These are phyloP conservation scores for Saccharomycopsis hybrid DNA, from an alignment of 1,139 yeast genomes.

Conservation along the genomic window DNA sequence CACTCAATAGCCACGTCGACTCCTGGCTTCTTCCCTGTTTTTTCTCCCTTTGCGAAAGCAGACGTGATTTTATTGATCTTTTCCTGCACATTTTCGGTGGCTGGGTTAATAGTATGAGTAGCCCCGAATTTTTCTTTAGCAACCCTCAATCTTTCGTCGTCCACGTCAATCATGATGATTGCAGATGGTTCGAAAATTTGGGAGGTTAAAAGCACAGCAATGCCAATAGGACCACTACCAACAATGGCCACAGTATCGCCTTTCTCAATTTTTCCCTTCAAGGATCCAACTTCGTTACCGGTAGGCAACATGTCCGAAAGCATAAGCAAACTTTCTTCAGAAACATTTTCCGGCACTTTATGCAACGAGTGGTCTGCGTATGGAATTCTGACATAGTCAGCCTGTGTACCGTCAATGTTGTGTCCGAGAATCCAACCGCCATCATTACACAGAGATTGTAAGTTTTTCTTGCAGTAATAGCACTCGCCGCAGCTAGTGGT, in stretches of 20 bases:
- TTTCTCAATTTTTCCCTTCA: constrained; percentile 33
- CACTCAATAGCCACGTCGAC: too few species aligned
- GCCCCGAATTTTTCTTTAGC: constrained; percentile 39
- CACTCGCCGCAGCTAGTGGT: constrained; percentile 48
- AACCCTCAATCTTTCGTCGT: constrained; percentile 36
- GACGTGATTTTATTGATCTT: constrained; percentile 27
- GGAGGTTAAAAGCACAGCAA: constrained; percentile 36
- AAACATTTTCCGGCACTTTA: constrained; percentile 30
- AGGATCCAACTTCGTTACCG: constrained; percentile 40
- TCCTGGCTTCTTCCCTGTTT: constrained; percentile 24
- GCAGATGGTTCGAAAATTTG: constrained; percentile 33
- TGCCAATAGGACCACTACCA: constrained; percentile 45
- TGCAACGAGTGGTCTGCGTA: constrained; percentile 35
- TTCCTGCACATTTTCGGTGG: constrained; percentile 27
- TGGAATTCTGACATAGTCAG: constrained; percentile 41
- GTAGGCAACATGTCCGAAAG: constrained; percentile 41
- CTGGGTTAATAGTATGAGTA: constrained; percentile 35
- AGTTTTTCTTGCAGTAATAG: constrained; percentile 37
- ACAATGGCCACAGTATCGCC: constrained; percentile 42
- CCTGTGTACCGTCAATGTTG: constrained; percentile 37
- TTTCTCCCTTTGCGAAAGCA: constrained; percentile 26
- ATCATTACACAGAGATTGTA: constrained; percentile 38
- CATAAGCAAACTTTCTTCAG: constrained; percentile 36
- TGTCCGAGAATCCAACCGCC: constrained; percentile 45
- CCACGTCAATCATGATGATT: constrained; percentile 38